Percentiles rank a stretch among this genome's conserved stretches.
Conservation (phyloP, 805 yeast species). For the Cyberlindnera japonica region DNA sequence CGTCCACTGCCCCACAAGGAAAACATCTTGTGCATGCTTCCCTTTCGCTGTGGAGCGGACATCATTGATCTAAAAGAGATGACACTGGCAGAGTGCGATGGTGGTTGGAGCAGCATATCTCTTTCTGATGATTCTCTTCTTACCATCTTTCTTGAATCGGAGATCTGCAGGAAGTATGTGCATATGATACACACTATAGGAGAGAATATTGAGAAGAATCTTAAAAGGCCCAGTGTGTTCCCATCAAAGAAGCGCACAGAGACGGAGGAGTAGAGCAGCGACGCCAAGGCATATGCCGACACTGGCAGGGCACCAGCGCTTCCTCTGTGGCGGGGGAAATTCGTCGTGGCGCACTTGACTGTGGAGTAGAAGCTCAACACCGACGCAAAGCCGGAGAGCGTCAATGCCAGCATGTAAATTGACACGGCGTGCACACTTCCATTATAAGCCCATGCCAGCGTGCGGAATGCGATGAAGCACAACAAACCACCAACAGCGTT, state of each 20-base stretch:
- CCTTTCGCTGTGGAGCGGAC: constrained; percentile 16
- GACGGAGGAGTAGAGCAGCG: constrained; percentile 56
- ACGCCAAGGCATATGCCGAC: constrained; percentile 58
- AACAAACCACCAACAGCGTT: constrained; percentile 51
- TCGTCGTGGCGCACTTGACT: constrained; percentile 43
- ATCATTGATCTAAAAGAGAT: constrained; percentile 11
- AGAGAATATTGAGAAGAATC: constrained; percentile 52
- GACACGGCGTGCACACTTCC: constrained; percentile 36
- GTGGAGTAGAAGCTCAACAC: constrained; percentile 57
- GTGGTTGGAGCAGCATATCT: constrained; percentile 6
- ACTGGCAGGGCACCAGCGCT: constrained; percentile 31
- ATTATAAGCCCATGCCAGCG: constrained; percentile 45
- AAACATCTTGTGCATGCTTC: constrained; percentile 19
- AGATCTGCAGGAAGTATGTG: constrained; percentile 28
- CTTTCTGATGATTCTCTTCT: constrained; percentile 9
- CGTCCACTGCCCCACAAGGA: constrained; percentile 29
- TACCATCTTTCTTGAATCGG: constrained; percentile 16
- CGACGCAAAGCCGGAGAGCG: constrained; percentile 61
- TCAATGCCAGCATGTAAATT: constrained; percentile 46
- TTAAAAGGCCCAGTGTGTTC: constrained; percentile 51
- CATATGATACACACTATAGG: constrained; percentile 33
- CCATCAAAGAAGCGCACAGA: constrained; percentile 51
- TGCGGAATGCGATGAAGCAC: constrained; percentile 52
- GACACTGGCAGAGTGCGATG: constrained; percentile 10
- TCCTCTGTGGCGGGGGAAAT: constrained; percentile 66